Percentiles rank a stretch among this genome's conserved stretches.
Evolutionary conservation across 495 filamentous ascomycete species (phyloP).

Genomic region (Penicillium turbatum): DNA sequence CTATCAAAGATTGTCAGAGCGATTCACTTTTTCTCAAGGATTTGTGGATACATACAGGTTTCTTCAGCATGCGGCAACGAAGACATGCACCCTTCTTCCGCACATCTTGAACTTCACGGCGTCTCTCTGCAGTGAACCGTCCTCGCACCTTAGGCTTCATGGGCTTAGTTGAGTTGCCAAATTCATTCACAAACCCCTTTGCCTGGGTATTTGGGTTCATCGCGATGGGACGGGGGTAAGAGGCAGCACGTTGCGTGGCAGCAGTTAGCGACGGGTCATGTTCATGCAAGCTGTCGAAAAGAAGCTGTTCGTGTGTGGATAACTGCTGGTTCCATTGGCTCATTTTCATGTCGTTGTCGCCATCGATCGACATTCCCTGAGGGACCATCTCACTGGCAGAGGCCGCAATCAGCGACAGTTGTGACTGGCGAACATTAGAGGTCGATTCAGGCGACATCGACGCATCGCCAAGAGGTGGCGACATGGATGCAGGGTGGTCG

Average conservation of each 20-base stretch:
- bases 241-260: conserved; percentile 42
- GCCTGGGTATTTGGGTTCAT: conserved; percentile 52
- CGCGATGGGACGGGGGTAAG: conserved; percentile 51
- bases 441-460: conserved; percentile 39
- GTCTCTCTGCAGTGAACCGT: conserved; percentile 60
- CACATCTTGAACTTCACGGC: conserved; percentile 76
- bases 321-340: conserved; percentile 40
- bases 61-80: conserved; percentile 80
- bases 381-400: conserved; percentile 49
- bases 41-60: conserved; percentile 49
- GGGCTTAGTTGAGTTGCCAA: conserved; percentile 49
- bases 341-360: conserved; percentile 37
- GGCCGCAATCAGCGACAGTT: conserved; percentile 47
- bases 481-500: conserved; percentile 36
- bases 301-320: conserved; percentile 42
- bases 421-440: conserved; percentile 43
- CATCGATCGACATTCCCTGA: conserved; percentile 40
- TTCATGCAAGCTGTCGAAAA: conserved; percentile 45
- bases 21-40: not conserved
- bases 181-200: conserved; percentile 55
- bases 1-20: conserved; percentile 22
- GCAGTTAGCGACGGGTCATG: conserved; percentile 45
- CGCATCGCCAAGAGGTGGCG: conserved; percentile 37
- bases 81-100: conserved; percentile 80
- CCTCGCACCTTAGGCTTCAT: conserved; percentile 58